Percentiles rank a stretch among this genome's conserved stretches.
Conservation (phyloP, 1,284 basidiomycete species). For the Amylostereum areolatum region DNA sequence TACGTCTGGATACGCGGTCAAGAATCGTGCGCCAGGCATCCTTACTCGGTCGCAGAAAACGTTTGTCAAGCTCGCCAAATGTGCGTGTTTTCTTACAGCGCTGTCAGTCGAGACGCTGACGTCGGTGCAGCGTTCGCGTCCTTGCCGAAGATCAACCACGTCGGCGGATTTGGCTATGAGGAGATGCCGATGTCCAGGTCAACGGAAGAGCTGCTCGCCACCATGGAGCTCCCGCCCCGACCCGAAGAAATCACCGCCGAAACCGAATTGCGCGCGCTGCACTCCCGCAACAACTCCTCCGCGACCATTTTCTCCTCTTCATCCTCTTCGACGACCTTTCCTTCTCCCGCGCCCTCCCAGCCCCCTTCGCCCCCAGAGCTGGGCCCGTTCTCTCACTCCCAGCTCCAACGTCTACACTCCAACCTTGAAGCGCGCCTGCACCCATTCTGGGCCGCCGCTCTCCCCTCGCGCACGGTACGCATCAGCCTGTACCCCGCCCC, state of each 20-base stretch:
- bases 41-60: slow-evolving; percentile 70
- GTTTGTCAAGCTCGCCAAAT: slow-evolving; percentile 72
- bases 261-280: slow-evolving; percentile 45
- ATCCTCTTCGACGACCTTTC: slow-evolving; percentile 13
- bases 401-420: slow-evolving; percentile 53
- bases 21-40: slow-evolving; percentile 52
- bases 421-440: slow-evolving; percentile 72
- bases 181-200: slow-evolving; percentile 28
- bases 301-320: slow-evolving; percentile 9
- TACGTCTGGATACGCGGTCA: slow-evolving; percentile 71
- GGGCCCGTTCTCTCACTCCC: slow-evolving; percentile 13
- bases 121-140: slow-evolving; percentile 64
- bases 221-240: slow-evolving; percentile 46
- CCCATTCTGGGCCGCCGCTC: slow-evolving; percentile 71
- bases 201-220: slow-evolving; percentile 41
- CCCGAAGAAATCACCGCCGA: slow-evolving; percentile 58
- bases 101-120: no score
- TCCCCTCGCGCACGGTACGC: slow-evolving; percentile 53
- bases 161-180: slow-evolving; percentile 15
- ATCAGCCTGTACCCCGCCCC: slow-evolving; percentile 46
- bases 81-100: slow-evolving; percentile 34
- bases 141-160: slow-evolving; percentile 48
- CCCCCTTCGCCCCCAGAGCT: slow-evolving; percentile 7
- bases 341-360: slow-evolving; percentile 8
- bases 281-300: slow-evolving; percentile 17